These are phyloP conservation scores for Fusarium sp. DNA, from an alignment of 2,329 filamentous ascomycete species.

Conservation along the genomic window DNA sequence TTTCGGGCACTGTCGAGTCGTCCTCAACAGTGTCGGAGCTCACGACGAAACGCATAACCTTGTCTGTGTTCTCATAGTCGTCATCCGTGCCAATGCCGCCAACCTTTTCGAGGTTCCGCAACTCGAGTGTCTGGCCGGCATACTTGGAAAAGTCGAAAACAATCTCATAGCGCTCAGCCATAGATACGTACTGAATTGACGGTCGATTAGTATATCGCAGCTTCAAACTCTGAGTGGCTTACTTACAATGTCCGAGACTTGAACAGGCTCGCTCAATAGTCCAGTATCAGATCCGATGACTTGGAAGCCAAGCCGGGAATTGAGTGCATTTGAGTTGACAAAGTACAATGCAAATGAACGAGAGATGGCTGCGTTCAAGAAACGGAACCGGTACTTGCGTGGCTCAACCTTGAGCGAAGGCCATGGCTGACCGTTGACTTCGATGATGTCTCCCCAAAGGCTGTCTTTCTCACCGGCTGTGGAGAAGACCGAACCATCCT, in stretches of 20 bases:
- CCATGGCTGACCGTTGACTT: constrained; percentile 71
- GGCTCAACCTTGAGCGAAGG: constrained; percentile 69
- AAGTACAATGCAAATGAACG: constrained; percentile 62
- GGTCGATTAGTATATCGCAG: background rate
- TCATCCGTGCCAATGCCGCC: constrained; percentile 54
- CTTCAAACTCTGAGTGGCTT: background rate
- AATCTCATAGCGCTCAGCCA: constrained; percentile 69
- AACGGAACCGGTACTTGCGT: constrained; percentile 68
- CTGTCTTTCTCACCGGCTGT: constrained; percentile 57
- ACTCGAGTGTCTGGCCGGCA: constrained; percentile 60
- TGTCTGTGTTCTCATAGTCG: constrained; percentile 64
- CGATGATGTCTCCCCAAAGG: constrained; percentile 68
- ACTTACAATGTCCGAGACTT: constrained; percentile 50
- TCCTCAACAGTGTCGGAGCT: constrained; percentile 51
- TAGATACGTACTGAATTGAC: constrained; percentile 53
- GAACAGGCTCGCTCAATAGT: constrained; percentile 59
- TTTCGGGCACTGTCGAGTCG: constrained; percentile 48
- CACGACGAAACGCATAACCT: constrained; percentile 66
- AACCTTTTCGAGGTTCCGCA: constrained; percentile 44
- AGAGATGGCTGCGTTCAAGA: constrained; percentile 63
- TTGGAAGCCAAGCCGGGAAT: constrained; percentile 56
- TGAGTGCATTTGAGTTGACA: constrained; percentile 46
- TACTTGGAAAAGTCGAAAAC: constrained; percentile 66
- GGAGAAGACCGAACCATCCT: constrained; percentile 61
- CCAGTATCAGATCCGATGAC: constrained; percentile 67